Evolutionary conservation across 345 rosid species (phyloP).

Genomic region (Gossypium stocksii): DNA sequence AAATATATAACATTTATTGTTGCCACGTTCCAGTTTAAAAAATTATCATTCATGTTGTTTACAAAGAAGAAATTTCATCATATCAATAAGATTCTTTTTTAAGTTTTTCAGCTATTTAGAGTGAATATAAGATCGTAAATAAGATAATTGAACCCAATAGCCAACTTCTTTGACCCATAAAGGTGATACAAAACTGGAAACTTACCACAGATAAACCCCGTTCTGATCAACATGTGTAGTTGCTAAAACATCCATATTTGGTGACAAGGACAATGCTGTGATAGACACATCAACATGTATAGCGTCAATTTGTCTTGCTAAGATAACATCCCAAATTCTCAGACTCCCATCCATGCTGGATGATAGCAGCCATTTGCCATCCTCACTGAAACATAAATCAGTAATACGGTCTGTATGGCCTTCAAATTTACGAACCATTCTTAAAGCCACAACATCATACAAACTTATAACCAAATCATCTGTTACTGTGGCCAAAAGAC

Average conservation of each 20-base stretch:
- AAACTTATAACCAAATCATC: slow-evolving; percentile 78
- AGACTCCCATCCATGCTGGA: slow-evolving; percentile 97
- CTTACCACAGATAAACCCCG: slow-evolving; percentile 86
- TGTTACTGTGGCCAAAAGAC: slow-evolving; percentile 86
- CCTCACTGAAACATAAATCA: slow-evolving; percentile 87
- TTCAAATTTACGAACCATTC: slow-evolving; percentile 92
- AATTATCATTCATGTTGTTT: neutral
- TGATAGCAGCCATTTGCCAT: slow-evolving; percentile 95
- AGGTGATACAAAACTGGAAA: slow-evolving; percentile 15
- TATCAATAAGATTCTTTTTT: neutral
- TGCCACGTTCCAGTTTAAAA: neutral
- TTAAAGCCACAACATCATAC: slow-evolving; percentile 66
- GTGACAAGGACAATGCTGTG: slow-evolving; percentile 91
- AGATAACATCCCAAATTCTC: slow-evolving; percentile 86
- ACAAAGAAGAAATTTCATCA: neutral
- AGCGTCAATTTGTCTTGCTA: slow-evolving; percentile 91
- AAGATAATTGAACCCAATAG: neutral
- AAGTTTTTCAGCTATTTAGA: neutral
- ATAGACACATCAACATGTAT: slow-evolving; percentile 67
- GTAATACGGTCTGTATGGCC: slow-evolving; percentile 89
- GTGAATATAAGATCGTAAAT: neutral
- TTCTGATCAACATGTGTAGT: slow-evolving; percentile 92
- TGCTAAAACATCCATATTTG: slow-evolving; percentile 88
- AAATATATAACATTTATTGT: neutral
- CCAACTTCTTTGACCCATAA: slow-evolving; percentile 1